Conservation (phyloP, 179 eudicot species). For the Pouteria campechiana region DNA sequence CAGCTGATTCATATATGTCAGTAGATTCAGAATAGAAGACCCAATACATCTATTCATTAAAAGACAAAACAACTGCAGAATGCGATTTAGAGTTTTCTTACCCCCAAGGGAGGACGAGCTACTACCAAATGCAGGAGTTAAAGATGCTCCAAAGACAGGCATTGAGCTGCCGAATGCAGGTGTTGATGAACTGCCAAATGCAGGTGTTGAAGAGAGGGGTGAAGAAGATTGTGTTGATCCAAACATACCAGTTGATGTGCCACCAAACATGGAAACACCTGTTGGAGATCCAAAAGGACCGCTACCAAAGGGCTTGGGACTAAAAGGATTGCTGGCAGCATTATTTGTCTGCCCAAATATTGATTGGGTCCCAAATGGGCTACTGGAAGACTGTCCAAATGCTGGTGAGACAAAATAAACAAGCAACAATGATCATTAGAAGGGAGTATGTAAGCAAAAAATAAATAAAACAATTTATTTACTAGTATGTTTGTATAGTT, state of each 20-base stretch:
- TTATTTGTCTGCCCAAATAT: background rate
- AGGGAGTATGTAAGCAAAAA: too few species aligned
- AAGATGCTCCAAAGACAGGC: too few species aligned
- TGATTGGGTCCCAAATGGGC: conserved; percentile 2
- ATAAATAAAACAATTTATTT: too few species aligned
- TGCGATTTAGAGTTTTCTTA: background rate
- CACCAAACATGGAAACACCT: conserved; percentile 3
- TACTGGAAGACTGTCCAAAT: background rate
- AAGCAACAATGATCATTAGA: too few species aligned
- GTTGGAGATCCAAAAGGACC: conserved; percentile 2
- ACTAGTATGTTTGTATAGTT: too few species aligned
- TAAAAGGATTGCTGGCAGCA: background rate
- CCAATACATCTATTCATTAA: too few species aligned
- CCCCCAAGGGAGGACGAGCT: background rate
- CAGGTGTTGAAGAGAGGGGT: background rate
- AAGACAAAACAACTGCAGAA: too few species aligned
- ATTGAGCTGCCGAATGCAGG: conserved; percentile 4
- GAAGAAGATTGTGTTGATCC: background rate
- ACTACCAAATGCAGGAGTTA: conserved; percentile 1
- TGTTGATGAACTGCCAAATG: background rate
- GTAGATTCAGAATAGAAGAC: too few species aligned
- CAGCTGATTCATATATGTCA: too few species aligned
- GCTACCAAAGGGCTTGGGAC: conserved; percentile 4
- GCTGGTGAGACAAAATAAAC: too few species aligned
- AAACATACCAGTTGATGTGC: conserved; percentile 3